phyloP scores from a whole-genome alignment of 2,329 filamentous ascomycete genomes.

The Dothidotthia symphoricarpi region DNA sequence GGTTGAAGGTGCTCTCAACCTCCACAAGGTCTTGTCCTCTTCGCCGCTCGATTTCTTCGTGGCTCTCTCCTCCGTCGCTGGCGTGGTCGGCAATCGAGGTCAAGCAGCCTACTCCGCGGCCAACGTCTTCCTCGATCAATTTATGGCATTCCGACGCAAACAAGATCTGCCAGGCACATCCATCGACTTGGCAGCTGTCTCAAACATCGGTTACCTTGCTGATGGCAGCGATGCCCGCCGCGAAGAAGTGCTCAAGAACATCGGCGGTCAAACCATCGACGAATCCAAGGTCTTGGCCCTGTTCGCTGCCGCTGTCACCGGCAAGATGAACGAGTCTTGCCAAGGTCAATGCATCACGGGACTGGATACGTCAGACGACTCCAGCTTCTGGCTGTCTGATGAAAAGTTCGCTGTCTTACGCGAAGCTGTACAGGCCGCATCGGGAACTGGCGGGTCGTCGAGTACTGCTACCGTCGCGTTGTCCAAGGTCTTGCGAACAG shows the following conservation, averaged over 20 bases:
- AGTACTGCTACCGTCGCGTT: conserved; percentile 9
- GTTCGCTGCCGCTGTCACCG: conserved; percentile 20
- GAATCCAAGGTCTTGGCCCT: conserved; percentile 30
- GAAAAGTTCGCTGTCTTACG: conserved; percentile 27
- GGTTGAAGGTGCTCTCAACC: conserved; percentile 11
- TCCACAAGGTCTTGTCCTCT: conserved; percentile 8
- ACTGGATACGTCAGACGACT: conserved; percentile 21
- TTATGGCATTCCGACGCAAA: conserved; percentile 20
- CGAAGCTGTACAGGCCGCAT: conserved; percentile 19
- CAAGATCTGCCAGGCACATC: conserved; percentile 22
- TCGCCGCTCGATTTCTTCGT: conserved; percentile 42
- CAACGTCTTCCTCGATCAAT: conserved; percentile 33
- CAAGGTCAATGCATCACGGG: conserved; percentile 32
- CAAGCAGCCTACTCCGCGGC: conserved; percentile 28
- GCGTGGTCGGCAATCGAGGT: conserved; percentile 19
- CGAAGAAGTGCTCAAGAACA: conserved; percentile 24
- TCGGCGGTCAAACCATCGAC: conserved; percentile 26
- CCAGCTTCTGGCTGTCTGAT: conserved; percentile 30
- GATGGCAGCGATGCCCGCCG: conserved; percentile 24
- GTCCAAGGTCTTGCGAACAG: conserved; percentile 22
- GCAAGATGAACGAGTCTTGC: conserved; percentile 20
- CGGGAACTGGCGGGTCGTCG: too few species aligned
- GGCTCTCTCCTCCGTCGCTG: conserved; percentile 33
- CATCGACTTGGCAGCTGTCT: conserved; percentile 27
- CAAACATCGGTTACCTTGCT: conserved; percentile 26